phyloP scores from a whole-genome alignment of 2,329 filamentous ascomycete genomes.

The Colletotrichum sp. region DNA sequence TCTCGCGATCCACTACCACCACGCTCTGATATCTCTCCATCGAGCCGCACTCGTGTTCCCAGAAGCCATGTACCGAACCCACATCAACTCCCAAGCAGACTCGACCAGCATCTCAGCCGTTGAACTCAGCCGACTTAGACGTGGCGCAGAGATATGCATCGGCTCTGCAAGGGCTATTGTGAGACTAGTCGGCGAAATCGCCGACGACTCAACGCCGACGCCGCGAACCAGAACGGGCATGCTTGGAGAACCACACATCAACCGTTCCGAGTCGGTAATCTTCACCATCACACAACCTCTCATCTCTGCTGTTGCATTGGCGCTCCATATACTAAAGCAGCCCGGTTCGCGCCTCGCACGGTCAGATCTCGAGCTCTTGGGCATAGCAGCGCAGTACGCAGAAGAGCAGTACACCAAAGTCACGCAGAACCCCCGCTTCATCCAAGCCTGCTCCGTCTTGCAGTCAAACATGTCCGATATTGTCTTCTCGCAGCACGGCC shows the following conservation, averaged over 20 bases:
- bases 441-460: constrained; percentile 4
- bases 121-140: not conserved
- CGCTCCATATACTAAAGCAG: constrained; percentile 22
- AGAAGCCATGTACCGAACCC: constrained; percentile 14
- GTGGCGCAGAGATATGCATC: constrained; percentile 2
- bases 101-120: not conserved
- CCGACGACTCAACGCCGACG: not conserved
- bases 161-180: constrained; percentile 1
- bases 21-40: constrained; percentile 23
- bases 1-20: not conserved
- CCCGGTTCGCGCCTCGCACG: constrained; percentile 23
- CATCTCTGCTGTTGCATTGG: constrained; percentile 23
- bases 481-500: not conserved
- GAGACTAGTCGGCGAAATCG: not conserved
- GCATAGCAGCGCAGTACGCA: constrained; percentile 19
- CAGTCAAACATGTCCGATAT: constrained; percentile 8
- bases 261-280: not conserved
- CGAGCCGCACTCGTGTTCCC: constrained; percentile 24
- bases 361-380: constrained; percentile 24
- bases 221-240: not conserved
- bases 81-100: constrained; percentile 18
- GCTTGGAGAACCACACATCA: not conserved
- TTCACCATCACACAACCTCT: constrained; percentile 19
- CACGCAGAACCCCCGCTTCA: constrained; percentile 8
- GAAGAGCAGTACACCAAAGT: constrained; percentile 21